These are phyloP conservation scores for Allantophomopsis lycopodina DNA, from an alignment of 2,329 filamentous ascomycete species.

Conservation along the genomic window DNA sequence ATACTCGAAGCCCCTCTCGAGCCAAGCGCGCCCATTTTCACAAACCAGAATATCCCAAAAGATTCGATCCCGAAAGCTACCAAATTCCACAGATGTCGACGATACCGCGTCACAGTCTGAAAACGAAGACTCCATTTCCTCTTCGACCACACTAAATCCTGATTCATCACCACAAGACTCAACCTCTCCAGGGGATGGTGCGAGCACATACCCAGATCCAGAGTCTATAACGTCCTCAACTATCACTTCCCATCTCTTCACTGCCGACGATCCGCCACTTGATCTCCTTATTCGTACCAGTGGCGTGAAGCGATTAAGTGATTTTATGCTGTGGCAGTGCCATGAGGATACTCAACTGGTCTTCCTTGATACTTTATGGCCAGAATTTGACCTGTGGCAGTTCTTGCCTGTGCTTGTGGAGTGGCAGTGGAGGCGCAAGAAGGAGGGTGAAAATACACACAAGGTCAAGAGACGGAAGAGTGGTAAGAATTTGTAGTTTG, in stretches of 20 bases:
- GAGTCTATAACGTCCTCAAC: constrained; percentile 79
- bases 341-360: constrained; percentile 87
- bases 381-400: constrained; percentile 86
- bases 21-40: constrained; percentile 63
- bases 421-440: constrained; percentile 54
- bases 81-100: constrained; percentile 8
- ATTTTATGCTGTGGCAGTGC: constrained; percentile 99
- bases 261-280: constrained; percentile 69
- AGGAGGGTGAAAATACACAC: constrained; percentile 13
- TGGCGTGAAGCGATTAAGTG: constrained; percentile 81
- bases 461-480: constrained; percentile 2
- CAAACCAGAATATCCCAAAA: constrained; percentile 79
- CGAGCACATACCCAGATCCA: constrained; percentile 49
- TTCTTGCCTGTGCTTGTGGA: constrained; percentile 87
- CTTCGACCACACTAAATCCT: constrained; percentile 35
- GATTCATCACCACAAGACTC: constrained; percentile 16
- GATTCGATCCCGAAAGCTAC: constrained; percentile 55
- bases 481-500: neutral
- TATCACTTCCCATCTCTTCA: constrained; percentile 78
- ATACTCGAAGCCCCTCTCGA: constrained; percentile 60
- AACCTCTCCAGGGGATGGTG: constrained; percentile 14
- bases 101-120: constrained; percentile 29
- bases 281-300: constrained; percentile 89
- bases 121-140: constrained; percentile 37
- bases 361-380: constrained; percentile 87